Percentiles rank a stretch among this genome's conserved stretches.
These are phyloP conservation scores for Phalaenopsis hybrid DNA, from an alignment of 116 monocot species.

Conservation along the genomic window DNA sequence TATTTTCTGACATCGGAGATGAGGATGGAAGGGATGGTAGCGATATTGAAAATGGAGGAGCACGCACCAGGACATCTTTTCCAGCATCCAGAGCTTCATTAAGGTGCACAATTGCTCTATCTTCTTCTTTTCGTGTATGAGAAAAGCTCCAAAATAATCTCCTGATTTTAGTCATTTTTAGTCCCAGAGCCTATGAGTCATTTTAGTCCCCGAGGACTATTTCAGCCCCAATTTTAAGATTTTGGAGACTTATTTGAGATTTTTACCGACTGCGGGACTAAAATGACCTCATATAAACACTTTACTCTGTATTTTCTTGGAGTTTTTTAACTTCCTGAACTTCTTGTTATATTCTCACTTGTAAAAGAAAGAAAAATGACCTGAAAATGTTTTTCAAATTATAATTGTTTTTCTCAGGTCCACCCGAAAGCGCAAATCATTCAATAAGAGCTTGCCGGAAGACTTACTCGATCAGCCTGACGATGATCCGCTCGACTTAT, in stretches of 20 bases:
- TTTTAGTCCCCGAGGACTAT: too few species aligned
- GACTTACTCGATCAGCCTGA: conserved; percentile 43
- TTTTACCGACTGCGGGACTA: too few species aligned
- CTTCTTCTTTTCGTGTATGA: not conserved
- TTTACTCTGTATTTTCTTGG: not conserved
- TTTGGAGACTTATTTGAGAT: too few species aligned
- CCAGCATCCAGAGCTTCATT: conserved; percentile 38
- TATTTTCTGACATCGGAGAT: conserved; percentile 80
- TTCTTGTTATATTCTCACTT: not conserved
- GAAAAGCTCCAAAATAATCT: too few species aligned
- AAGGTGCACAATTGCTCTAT: conserved; percentile 26
- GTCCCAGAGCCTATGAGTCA: too few species aligned
- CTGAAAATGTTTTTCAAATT: not conserved
- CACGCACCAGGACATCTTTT: conserved; percentile 14
- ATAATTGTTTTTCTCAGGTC: conserved; percentile 32
- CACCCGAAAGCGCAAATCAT: conserved; percentile 22
- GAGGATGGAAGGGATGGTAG: conserved; percentile 14
- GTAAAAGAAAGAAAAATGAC: not conserved
- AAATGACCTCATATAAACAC: too few species aligned
- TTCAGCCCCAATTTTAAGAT: too few species aligned
- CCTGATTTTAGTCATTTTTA: too few species aligned
- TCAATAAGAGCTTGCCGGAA: conserved; percentile 48
- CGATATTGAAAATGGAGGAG: conserved; percentile 18
- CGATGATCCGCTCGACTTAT: conserved; percentile 74
- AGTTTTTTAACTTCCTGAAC: not conserved